Evolutionary conservation across 495 filamentous ascomycete species (phyloP), one percentile per base, ranked within the genome.

Genomic region (Podospora anserina): DNA sequence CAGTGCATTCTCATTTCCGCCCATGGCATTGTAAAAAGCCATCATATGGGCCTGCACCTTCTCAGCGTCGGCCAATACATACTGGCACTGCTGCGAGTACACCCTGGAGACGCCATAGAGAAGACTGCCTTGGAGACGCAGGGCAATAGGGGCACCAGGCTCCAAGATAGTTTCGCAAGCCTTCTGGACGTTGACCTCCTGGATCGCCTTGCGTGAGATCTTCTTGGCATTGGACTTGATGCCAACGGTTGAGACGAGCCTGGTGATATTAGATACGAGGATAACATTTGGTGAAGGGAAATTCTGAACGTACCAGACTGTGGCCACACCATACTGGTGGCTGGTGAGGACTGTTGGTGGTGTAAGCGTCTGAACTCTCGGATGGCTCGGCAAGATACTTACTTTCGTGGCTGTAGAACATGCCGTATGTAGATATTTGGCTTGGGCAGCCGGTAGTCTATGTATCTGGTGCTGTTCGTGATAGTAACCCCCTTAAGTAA

Each of bases 321-420:
- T 97, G 4, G 94, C 92, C 65, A 99, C 92, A 32, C 95, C 95
- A 82, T 96, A 89, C 75, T 93, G 89, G 56, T 89, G 89, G 59
- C 87, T 93, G 5, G 92, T 97, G 65, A 99, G 88, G 68, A 98
- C 93, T 96, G 44, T 15, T 5, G 5, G 7, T 69, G 11, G 5
- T n/a, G 5, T 58, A 9, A 27, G 49, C 20, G 4, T 34, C 19
- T 20, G 2, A 5, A 39, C 16, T 13, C 11, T 1, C 0, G 20
- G 9, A 58, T 39, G 6, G 54, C 20, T 28, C 26, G 54, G 60
- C 32, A 55, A 23, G 39, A 61, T 57, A 75, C 88, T 73, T 82
- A 94, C 93, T 91, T 78, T 96, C 93, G 79, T 95, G 90, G 74
- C 91, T 95, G 79, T 96, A 97, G 74, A 97, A 97, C 93, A 97